phyloP scores from a whole-genome alignment of 2,329 filamentous ascomycete species.

The Arthroderma uncinatum region DNA sequence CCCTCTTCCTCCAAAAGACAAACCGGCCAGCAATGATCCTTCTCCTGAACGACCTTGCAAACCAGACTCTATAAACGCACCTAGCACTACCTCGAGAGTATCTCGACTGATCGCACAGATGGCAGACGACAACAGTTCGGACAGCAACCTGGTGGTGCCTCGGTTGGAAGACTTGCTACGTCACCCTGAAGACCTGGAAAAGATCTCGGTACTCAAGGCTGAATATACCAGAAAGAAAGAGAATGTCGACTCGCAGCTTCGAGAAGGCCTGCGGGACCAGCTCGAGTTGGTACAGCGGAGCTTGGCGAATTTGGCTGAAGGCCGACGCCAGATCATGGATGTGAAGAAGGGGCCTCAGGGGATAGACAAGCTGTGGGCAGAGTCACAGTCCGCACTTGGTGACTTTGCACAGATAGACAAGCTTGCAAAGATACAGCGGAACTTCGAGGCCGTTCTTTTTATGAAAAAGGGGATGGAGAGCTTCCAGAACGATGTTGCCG shows the following conservation, averaged over 20 bases:
- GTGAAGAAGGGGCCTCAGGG: slow-evolving; percentile 99
- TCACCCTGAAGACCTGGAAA: slow-evolving; percentile 94
- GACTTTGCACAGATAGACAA: slow-evolving; percentile 81
- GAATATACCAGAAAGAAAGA: slow-evolving; percentile 93
- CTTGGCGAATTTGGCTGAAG: slow-evolving; percentile 78
- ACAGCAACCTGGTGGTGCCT: slow-evolving; percentile 55
- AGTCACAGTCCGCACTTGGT: slow-evolving; percentile 93
- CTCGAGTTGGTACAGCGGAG: slow-evolving; percentile 88
- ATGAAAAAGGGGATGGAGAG: slow-evolving; percentile 86
- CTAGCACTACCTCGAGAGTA: background rate
- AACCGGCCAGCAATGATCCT: background rate
- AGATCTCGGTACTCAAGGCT: slow-evolving; percentile 76
- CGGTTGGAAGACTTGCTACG: slow-evolving; percentile 88
- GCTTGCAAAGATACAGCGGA: slow-evolving; percentile 55
- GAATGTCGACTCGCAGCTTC: slow-evolving; percentile 80
- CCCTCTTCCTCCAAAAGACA: background rate
- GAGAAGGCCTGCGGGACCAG: slow-evolving; percentile 79
- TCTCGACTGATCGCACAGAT: slow-evolving; percentile 19
- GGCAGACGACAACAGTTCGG: slow-evolving; percentile 26
- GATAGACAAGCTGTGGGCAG: slow-evolving; percentile 93
- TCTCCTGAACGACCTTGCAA: background rate
- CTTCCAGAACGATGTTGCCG: slow-evolving; percentile 66
- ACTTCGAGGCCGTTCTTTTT: slow-evolving; percentile 85
- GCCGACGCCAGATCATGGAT: slow-evolving; percentile 78
- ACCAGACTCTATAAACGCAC: background rate